phyloP scores from a whole-genome alignment of 805 yeast species.

The Diddensiella transvaalensis region DNA sequence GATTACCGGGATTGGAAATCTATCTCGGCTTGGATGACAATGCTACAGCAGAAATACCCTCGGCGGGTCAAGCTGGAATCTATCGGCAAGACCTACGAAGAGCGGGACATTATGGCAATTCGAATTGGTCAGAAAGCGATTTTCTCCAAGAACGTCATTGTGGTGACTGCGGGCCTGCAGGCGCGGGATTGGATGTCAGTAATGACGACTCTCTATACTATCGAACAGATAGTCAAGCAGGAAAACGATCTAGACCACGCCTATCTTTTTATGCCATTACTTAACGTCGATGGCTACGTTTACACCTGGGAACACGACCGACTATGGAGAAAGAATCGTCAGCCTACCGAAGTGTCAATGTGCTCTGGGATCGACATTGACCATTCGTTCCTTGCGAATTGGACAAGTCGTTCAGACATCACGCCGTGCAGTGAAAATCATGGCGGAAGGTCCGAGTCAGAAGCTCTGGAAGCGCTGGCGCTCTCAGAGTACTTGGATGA shows the following conservation, averaged over 20 bases:
- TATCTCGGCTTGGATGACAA: slow-evolving; percentile 68
- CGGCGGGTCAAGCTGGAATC: slow-evolving; percentile 55
- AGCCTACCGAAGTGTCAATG: slow-evolving; percentile 58
- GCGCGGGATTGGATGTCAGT: slow-evolving; percentile 89
- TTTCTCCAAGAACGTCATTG: slow-evolving; percentile 43
- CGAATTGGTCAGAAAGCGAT: slow-evolving; percentile 42
- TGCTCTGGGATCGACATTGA: slow-evolving; percentile 87
- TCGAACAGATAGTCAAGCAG: slow-evolving; percentile 42
- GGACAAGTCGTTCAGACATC: slow-evolving; percentile 51
- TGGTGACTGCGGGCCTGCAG: slow-evolving; percentile 80
- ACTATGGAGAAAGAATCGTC: slow-evolving; percentile 86
- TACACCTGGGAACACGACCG: slow-evolving; percentile 79
- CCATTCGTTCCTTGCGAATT: slow-evolving; percentile 71
- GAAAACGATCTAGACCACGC: slow-evolving; percentile 48
- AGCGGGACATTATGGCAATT: slow-evolving; percentile 63
- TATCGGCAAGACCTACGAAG: slow-evolving; percentile 75
- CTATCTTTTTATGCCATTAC: slow-evolving; percentile 74
- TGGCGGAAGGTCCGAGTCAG: slow-evolving; percentile 71
- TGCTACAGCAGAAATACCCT: slow-evolving; percentile 56
- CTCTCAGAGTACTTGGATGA: slow-evolving; percentile 2
- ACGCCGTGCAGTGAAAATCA: slow-evolving; percentile 80
- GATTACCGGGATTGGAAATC: slow-evolving; percentile 65
- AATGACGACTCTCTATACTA: slow-evolving; percentile 59
- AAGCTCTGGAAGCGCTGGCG: slow-evolving; percentile 51
- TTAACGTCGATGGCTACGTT: slow-evolving; percentile 88